phyloP scores from a whole-genome alignment of 345 rosid species.

The Syzygium aqueum region DNA sequence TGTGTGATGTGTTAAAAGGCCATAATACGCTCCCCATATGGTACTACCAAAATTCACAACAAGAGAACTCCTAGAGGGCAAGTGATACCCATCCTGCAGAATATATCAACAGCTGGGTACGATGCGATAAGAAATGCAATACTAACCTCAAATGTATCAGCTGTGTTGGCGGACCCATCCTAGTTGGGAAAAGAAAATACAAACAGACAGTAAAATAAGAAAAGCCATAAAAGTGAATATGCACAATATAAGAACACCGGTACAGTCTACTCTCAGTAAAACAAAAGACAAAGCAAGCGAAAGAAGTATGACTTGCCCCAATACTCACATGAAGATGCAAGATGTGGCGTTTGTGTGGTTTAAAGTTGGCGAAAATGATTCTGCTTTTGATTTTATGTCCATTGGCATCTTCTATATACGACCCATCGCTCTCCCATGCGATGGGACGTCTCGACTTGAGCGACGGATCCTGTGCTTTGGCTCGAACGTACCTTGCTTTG shows the following conservation, averaged over 20 bases:
- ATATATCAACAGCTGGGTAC: background rate
- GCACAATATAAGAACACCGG: background rate
- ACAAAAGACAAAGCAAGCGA: background rate
- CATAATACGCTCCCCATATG: background rate
- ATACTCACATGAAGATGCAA: constrained; percentile 43
- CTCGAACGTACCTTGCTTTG: constrained; percentile 15
- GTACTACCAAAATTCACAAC: background rate
- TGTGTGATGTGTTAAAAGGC: background rate
- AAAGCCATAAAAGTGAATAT: background rate
- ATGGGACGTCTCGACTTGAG: constrained; percentile 5
- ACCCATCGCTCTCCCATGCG: constrained; percentile 19
- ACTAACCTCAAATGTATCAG: constrained; percentile 40
- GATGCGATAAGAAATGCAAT: background rate
- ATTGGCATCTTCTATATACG: constrained; percentile 22
- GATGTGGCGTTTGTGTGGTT: constrained; percentile 30
- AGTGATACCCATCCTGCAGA: background rate
- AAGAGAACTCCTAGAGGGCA: background rate
- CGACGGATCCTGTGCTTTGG: background rate
- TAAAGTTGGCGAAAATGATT: constrained; percentile 23
- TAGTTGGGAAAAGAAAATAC: background rate
- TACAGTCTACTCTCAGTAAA: background rate
- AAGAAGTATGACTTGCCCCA: background rate
- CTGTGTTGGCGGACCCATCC: constrained; percentile 37
- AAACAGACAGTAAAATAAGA: background rate
- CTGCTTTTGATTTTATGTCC: constrained; percentile 4